phyloP scores from a whole-genome alignment of 2,329 filamentous ascomycete species.

The Alternaria solani region DNA sequence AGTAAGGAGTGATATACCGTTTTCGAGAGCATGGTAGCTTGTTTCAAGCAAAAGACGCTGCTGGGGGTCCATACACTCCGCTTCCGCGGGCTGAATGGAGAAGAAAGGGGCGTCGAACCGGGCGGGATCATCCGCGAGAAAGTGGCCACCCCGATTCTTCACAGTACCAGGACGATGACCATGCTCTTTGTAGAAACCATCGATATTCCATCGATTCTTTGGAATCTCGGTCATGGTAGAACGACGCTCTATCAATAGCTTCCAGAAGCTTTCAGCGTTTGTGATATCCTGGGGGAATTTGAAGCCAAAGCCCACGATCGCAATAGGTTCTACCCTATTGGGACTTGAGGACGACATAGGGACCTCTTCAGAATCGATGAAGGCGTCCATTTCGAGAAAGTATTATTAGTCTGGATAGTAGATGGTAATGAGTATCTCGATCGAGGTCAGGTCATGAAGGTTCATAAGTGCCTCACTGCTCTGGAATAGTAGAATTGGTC shows the following conservation, averaged over 20 bases:
- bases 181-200: slow-evolving; percentile 26
- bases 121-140: slow-evolving; percentile 26
- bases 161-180: slow-evolving; percentile 19
- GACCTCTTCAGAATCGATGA: neutral
- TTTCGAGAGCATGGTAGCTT: slow-evolving; percentile 41
- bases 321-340: slow-evolving; percentile 22
- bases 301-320: slow-evolving; percentile 49
- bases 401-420: neutral
- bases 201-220: slow-evolving; percentile 26
- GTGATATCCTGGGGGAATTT: slow-evolving; percentile 32
- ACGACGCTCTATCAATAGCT: slow-evolving; percentile 25
- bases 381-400: neutral
- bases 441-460: neutral
- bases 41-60: slow-evolving; percentile 37
- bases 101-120: slow-evolving; percentile 38
- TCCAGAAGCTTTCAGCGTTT: slow-evolving; percentile 28
- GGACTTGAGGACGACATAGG: neutral
- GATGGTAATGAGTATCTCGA: neutral
- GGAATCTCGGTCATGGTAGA: slow-evolving; percentile 27
- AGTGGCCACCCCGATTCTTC: slow-evolving; percentile 26
- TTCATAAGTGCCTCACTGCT: neutral
- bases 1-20: slow-evolving; percentile 12
- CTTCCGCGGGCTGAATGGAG: slow-evolving; percentile 26
- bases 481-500: neutral
- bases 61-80: slow-evolving; percentile 37